phyloP scores from a whole-genome alignment of 768 basidiomycete species.

The Suillus variegatus region DNA sequence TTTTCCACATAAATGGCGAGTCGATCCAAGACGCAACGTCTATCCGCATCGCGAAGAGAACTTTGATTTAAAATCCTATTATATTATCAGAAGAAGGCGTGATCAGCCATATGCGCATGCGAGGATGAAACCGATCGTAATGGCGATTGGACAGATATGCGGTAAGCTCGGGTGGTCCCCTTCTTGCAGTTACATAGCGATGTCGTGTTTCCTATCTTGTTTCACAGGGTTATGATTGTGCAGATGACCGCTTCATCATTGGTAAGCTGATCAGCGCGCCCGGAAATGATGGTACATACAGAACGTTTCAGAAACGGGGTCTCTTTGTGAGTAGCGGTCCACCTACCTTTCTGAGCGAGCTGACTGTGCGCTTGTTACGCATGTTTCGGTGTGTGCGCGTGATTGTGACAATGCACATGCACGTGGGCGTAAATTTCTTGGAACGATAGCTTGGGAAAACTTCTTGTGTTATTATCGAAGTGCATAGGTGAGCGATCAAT shows the following conservation, averaged over 20 bases:
- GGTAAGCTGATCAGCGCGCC: background rate
- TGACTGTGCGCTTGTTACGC: background rate
- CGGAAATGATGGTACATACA: background rate
- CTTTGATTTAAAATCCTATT: background rate
- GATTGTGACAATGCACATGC: background rate
- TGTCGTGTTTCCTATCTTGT: background rate
- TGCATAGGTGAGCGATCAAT: background rate
- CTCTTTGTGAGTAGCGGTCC: background rate
- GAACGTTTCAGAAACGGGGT: background rate
- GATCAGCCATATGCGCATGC: background rate
- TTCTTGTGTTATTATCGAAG: conserved; percentile 1
- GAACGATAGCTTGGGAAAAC: background rate
- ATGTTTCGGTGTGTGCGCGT: background rate
- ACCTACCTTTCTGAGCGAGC: background rate
- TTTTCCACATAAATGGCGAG: background rate
- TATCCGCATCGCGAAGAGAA: conserved; percentile 1
- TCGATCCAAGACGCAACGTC: background rate
- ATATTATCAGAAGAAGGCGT: background rate
- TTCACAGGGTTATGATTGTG: background rate
- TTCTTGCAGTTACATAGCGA: background rate
- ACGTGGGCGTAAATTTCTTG: background rate
- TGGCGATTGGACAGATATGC: background rate
- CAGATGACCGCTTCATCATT: background rate
- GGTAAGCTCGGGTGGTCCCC: background rate
- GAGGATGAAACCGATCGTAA: background rate